These are phyloP conservation scores for Cichorium intybus DNA, from an alignment of 140 eudicot species.

Conservation along the genomic window DNA sequence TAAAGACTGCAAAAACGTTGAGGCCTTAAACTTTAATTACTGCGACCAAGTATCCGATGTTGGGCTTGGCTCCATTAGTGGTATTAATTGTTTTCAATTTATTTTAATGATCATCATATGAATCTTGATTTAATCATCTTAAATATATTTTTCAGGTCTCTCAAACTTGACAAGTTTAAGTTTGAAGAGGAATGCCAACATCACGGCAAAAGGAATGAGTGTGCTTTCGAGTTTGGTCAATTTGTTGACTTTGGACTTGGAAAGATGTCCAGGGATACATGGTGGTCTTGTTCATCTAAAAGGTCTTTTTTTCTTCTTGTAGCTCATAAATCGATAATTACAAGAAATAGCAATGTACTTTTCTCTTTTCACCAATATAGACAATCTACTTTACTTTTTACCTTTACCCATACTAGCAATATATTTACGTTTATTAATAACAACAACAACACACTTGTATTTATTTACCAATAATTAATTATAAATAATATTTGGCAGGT, in stretches of 20 bases:
- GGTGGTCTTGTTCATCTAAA: conserved; percentile 87
- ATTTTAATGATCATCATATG: neutral
- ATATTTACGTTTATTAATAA: too few relatives aligned
- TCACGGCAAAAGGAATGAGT: conserved; percentile 79
- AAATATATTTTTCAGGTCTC: conserved; percentile 51
- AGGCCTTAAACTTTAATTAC: conserved; percentile 66
- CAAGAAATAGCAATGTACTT: too few relatives aligned
- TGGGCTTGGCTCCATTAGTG: conserved; percentile 63
- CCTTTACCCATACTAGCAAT: too few relatives aligned
- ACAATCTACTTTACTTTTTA: too few relatives aligned
- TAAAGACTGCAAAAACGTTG: conserved; percentile 61
- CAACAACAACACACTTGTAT: too few relatives aligned
- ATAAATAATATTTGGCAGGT: conserved; percentile 40
- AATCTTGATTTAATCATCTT: neutral
- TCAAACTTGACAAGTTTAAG: conserved; percentile 72
- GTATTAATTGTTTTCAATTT: conserved; percentile 27
- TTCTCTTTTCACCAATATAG: too few relatives aligned
- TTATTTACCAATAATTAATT: neutral
- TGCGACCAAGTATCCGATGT: conserved; percentile 76
- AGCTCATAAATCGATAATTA: too few relatives aligned
- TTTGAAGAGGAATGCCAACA: conserved; percentile 57
- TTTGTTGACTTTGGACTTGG: conserved; percentile 75
- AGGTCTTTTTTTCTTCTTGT: conserved; percentile 37
- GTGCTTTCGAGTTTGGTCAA: conserved; percentile 56
- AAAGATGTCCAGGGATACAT: conserved; percentile 83